Percentiles rank a stretch among this genome's conserved stretches.
phyloP scores from a whole-genome alignment of 495 filamentous ascomycete genomes.

The Hypoxylon crocopeplum region DNA sequence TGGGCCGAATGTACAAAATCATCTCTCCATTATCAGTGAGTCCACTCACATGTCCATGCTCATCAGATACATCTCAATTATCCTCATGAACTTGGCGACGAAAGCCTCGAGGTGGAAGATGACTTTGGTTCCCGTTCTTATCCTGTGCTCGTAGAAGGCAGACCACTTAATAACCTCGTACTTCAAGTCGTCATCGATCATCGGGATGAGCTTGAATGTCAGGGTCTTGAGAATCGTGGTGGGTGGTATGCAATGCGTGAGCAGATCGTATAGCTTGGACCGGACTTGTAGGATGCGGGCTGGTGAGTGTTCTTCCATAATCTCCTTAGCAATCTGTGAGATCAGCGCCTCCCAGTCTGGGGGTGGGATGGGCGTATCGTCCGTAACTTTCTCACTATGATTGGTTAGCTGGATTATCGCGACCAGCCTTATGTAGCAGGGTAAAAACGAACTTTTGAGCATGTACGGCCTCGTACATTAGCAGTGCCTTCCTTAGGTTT shows the following conservation, averaged over 20 bases:
- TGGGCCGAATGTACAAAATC: constrained; percentile 6
- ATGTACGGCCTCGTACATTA: constrained; percentile 97
- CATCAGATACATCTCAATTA: constrained; percentile 92
- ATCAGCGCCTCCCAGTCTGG: constrained; percentile 97
- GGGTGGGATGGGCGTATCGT: constrained; percentile 86
- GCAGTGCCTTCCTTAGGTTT: constrained; percentile 84
- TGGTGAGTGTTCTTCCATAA: constrained; percentile 88
- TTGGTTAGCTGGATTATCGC: constrained; percentile 19
- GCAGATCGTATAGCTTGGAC: constrained; percentile 90
- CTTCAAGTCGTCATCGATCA: constrained; percentile 87
- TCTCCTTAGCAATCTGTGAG: constrained; percentile 83
- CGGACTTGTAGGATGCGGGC: constrained; percentile 84
- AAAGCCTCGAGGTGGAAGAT: constrained; percentile 99
- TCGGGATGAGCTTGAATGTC: constrained; percentile 87
- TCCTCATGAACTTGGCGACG: constrained; percentile 96
- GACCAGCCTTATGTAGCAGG: neutral
- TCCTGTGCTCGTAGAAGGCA: constrained; percentile 95
- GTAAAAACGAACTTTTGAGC: constrained; percentile 80
- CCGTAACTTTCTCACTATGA: constrained; percentile 84
- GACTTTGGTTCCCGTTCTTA: constrained; percentile 88
- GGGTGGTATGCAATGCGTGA: constrained; percentile 95
- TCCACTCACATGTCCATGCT: constrained; percentile 71
- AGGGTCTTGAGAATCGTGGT: constrained; percentile 92
- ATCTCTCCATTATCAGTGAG: neutral
- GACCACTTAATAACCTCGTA: constrained; percentile 93